Evolutionary conservation across 2,329 filamentous ascomycete genomes (phyloP).

Genomic region (Lanzia echinophila): DNA sequence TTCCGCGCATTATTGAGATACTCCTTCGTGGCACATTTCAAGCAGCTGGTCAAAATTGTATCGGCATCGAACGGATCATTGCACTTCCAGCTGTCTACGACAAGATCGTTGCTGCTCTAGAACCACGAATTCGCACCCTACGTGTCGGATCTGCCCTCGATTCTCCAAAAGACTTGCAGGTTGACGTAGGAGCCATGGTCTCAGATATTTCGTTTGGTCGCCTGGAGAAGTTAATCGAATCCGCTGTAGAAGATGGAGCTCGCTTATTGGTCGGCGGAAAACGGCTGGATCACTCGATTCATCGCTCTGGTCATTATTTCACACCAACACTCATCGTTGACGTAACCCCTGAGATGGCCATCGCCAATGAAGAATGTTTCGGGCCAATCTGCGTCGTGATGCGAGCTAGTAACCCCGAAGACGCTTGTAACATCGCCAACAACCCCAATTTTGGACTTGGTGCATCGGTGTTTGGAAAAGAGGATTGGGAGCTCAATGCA

Average conservation of each 20-base stretch:
- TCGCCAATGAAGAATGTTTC: slow-evolving; percentile 89
- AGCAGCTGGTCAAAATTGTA: slow-evolving; percentile 93
- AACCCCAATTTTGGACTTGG: slow-evolving; percentile 80
- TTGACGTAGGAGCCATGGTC: slow-evolving; percentile 87
- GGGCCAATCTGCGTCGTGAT: slow-evolving; percentile 85
- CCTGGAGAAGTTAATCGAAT: slow-evolving; percentile 68
- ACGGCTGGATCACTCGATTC: slow-evolving; percentile 61
- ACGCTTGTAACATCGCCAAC: slow-evolving; percentile 76
- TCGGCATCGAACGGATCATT: slow-evolving; percentile 91
- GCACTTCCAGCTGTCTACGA: slow-evolving; percentile 72
- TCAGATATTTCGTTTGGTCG: slow-evolving; percentile 68
- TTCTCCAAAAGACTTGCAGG: slow-evolving; percentile 37
- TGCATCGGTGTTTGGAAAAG: slow-evolving; percentile 75
- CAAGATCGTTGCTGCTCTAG: slow-evolving; percentile 61
- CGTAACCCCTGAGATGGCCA: slow-evolving; percentile 76
- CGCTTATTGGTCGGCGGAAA: slow-evolving; percentile 74
- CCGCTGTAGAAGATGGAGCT: slow-evolving; percentile 74
- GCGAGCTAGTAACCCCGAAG: slow-evolving; percentile 54
- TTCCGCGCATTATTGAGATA: slow-evolving; percentile 70
- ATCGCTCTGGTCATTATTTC: slow-evolving; percentile 86
- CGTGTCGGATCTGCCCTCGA: slow-evolving; percentile 66
- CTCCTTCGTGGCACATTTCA: slow-evolving; percentile 92
- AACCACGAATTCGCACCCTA: slow-evolving; percentile 66
- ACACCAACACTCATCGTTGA: slow-evolving; percentile 83
- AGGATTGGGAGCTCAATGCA: slow-evolving; percentile 52